Evolutionary conservation across 1,284 basidiomycete species (phyloP).

Genomic region (Boletus smithii): DNA sequence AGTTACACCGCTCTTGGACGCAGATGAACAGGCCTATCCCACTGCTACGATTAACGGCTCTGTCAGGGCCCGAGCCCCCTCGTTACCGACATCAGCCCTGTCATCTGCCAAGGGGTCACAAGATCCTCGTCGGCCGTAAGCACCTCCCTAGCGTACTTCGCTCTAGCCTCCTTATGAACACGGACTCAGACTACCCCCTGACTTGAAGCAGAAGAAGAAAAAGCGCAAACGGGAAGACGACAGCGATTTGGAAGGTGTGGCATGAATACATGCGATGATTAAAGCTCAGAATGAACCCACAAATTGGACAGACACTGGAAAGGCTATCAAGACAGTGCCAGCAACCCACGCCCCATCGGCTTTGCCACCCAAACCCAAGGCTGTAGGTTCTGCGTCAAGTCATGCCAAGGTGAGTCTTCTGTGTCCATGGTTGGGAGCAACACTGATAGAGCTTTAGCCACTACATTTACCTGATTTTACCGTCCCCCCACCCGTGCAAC

Average conservation of each 20-base stretch:
- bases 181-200: conserved; percentile 37
- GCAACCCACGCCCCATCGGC: conserved; percentile 27
- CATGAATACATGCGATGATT: conserved; percentile 5
- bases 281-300: conserved; percentile 1
- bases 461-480: conserved; percentile 54
- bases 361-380: conserved; percentile 52
- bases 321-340: conserved; percentile 58
- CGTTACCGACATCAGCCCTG: conserved; percentile 19
- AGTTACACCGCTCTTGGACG: conserved; percentile 28
- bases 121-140: conserved; percentile 44
- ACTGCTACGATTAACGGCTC: conserved; percentile 24
- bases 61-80: conserved; percentile 23
- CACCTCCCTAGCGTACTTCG: neutral
- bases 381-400: conserved; percentile 41
- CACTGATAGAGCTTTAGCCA: conserved; percentile 33
- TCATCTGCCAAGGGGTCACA: conserved; percentile 32
- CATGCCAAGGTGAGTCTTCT: conserved; percentile 48
- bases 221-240: conserved; percentile 80
- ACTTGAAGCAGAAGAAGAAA: conserved; percentile 77
- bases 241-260: conserved; percentile 66
- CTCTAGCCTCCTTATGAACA: conserved; percentile 10
- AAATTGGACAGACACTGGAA: conserved; percentile 50
- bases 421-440: conserved; percentile 1
- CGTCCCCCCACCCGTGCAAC: conserved; percentile 45
- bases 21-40: conserved; percentile 25